phyloP scores from a whole-genome alignment of 108 stramenopile genomes.

The Nitzschia sp. region DNA sequence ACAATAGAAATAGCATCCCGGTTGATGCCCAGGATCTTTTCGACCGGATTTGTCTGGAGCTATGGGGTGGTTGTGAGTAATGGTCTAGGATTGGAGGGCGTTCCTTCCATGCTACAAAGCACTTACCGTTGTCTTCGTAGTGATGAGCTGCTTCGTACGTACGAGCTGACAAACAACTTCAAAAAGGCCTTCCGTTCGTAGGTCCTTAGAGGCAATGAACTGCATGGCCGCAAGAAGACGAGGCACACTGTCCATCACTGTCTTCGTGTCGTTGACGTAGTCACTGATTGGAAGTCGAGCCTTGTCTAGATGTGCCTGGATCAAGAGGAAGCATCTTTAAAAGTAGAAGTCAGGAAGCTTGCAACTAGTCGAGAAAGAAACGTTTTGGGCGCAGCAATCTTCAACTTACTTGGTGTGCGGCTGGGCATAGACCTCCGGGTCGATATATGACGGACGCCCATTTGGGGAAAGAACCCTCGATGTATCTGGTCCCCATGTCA shows the following conservation, averaged over 20 bases:
- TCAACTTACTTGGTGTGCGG: slow-evolving; percentile 84
- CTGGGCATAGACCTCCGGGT: slow-evolving; percentile 71
- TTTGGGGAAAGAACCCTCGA: slow-evolving; percentile 31
- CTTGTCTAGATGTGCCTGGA: slow-evolving; percentile 88
- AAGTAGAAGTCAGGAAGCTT: background rate
- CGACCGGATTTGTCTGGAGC: slow-evolving; percentile 3
- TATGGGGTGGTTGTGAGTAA: background rate
- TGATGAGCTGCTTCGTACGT: slow-evolving; percentile 39
- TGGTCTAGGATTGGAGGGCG: too few species aligned
- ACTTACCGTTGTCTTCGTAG: slow-evolving; percentile 31
- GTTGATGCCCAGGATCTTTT: slow-evolving; percentile 20
- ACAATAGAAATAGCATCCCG: background rate
- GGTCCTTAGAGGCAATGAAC: slow-evolving; percentile 80
- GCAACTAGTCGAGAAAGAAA: background rate
- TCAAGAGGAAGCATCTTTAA: slow-evolving; percentile 77
- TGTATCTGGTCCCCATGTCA: slow-evolving; percentile 84
- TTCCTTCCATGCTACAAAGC: too few species aligned
- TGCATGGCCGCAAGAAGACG: slow-evolving; percentile 96
- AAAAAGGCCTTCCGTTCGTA: slow-evolving; percentile 49
- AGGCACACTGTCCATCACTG: slow-evolving; percentile 94
- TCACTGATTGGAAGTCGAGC: slow-evolving; percentile 94
- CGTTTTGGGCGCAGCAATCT: background rate
- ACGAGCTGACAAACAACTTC: slow-evolving; percentile 54
- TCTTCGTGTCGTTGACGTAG: slow-evolving; percentile 95
- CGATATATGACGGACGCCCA: slow-evolving; percentile 29